Base-by-base conservation (phyloP, 2,329 filamentous ascomycete species). In the Aspergillus felis region DNA sequence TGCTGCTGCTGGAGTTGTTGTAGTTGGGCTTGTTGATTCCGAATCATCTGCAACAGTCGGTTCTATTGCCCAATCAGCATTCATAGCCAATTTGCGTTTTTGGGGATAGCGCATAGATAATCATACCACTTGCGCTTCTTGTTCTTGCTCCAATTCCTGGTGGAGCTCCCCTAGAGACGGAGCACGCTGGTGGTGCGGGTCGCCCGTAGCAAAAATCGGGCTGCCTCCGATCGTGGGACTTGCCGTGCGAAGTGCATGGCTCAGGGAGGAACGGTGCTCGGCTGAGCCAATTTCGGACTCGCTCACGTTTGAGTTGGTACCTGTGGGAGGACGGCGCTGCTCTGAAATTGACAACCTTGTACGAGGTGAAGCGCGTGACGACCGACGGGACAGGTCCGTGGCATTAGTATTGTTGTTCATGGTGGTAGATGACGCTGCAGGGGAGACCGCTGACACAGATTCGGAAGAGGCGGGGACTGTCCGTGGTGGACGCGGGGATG, bases 391-490 rank as follows among this genome's bases (percentile, higher is more conserved):
- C 29, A 89, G 86, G 28, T 91, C 83, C 53, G 90, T 85, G 28
- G 89, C 88, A 71, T 93, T 93, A 88, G 87, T 7, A 89, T 89
- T 12, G 90, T 86, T 53, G 89, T 50, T 59, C 57, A 60, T 60
- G 44, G 44, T 58, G 53, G 55, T 38, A 24, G 55, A 44, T 38
- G 53, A 44, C 29, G 53, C n/a, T 53, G 53, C 44, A 54, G 60
- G 51, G 48, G 58, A 54, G 46, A 50, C 32, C 25, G 50, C 70
- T 89, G 44, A 88, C 85, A 35, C 87, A 83, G 51, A 85, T 85
- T 64, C 87, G 81, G 86, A 86, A 50, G 84, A 59, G 59, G 68
- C 61, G 50, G 66, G 53, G 54, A 64, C 62, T 59, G 66, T 67
- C 61, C 74, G 60, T 53, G 70, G 70, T 42, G 70, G 66, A 28